Conservation (phyloP, 768 basidiomycete species). For the Boletus bicolor region DNA sequence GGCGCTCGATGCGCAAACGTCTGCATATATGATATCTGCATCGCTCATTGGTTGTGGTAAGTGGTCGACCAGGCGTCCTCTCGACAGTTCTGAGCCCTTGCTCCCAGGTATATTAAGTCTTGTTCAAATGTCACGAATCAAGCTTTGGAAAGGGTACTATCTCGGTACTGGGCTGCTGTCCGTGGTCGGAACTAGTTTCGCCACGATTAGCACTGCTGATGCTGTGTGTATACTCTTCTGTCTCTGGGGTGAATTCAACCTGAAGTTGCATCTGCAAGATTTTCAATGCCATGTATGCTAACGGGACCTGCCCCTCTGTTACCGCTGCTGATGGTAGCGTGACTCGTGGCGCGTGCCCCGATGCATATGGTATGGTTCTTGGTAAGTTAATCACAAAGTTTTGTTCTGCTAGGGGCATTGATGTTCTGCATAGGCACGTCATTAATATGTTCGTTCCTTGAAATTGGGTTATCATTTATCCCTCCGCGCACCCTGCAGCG, state of each 20-base stretch:
- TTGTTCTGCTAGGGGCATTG: background rate
- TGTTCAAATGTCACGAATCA: slow-evolving; percentile 74
- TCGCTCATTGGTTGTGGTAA: slow-evolving; percentile 75
- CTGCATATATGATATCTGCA: slow-evolving; percentile 78
- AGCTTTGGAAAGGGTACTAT: slow-evolving; percentile 59
- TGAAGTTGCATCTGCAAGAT: slow-evolving; percentile 40
- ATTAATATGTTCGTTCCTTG: slow-evolving; percentile 72
- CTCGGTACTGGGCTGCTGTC: slow-evolving; percentile 79
- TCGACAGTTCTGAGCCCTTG: background rate
- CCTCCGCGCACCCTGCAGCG: slow-evolving; percentile 58
- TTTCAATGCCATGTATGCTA: slow-evolving; percentile 71
- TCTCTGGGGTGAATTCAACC: background rate
- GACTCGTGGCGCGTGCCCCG: slow-evolving; percentile 62
- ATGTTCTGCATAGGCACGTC: slow-evolving; percentile 54
- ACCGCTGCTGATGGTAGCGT: slow-evolving; percentile 56
- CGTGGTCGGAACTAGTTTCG: slow-evolving; percentile 80
- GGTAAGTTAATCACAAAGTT: slow-evolving; percentile 36
- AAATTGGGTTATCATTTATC: slow-evolving; percentile 78
- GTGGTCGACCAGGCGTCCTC: slow-evolving; percentile 20
- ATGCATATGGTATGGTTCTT: slow-evolving; percentile 76
- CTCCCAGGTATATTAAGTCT: slow-evolving; percentile 65
- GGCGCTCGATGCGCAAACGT: slow-evolving; percentile 53
- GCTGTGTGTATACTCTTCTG: slow-evolving; percentile 41
- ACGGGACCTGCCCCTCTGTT: slow-evolving; percentile 71
- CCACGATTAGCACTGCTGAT: slow-evolving; percentile 71